Conservation (phyloP, 495 filamentous ascomycete genomes). For the Penicillium ucsense region DNA sequence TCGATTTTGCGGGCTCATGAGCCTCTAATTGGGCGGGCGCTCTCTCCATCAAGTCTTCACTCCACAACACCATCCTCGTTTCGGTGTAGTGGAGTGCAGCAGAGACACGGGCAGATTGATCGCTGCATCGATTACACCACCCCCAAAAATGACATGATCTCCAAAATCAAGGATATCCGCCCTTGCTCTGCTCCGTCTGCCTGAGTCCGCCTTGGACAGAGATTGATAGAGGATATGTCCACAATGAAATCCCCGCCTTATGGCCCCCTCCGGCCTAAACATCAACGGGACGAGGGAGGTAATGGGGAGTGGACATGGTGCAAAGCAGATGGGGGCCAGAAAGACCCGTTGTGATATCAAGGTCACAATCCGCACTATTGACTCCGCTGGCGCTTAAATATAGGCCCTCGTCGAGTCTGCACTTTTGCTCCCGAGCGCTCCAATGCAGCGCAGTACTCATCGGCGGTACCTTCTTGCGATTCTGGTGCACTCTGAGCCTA, state of each 20-base stretch:
- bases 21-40: too few species aligned
- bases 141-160: too few species aligned
- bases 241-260: too few species aligned
- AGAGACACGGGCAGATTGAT: too few species aligned
- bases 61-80: background rate
- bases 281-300: conserved; percentile 1
- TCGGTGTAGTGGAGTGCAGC: background rate
- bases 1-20: too few species aligned
- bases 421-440: conserved; percentile 15
- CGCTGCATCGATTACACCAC: too few species aligned
- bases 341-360: conserved; percentile 10
- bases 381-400: conserved; percentile 32
- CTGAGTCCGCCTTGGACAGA: too few species aligned
- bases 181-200: too few species aligned
- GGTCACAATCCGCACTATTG: conserved; percentile 11
- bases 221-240: too few species aligned
- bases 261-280: background rate
- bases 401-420: conserved; percentile 29
- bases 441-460: conserved; percentile 27
- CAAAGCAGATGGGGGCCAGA: conserved; percentile 17
- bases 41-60: background rate
- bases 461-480: conserved; percentile 23
- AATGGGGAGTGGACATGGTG: too few species aligned
- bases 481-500: conserved; percentile 30
- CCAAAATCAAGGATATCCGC: too few species aligned